These are phyloP conservation scores for Kodamaea anthophila DNA, from an alignment of 1,139 yeast genomes.

Conservation along the genomic window DNA sequence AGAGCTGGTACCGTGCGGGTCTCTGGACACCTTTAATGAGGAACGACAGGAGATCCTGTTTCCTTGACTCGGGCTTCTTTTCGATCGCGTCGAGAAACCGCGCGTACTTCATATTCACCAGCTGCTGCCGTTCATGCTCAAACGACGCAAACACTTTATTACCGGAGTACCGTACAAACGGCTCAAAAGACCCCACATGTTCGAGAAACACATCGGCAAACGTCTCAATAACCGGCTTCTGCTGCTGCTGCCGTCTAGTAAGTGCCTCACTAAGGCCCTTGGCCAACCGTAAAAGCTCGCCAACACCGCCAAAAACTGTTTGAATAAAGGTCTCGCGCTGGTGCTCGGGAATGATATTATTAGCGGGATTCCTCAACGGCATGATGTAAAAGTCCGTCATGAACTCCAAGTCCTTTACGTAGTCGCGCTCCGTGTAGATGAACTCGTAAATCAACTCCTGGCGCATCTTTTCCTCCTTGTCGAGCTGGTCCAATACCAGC, in stretches of 20 bases:
- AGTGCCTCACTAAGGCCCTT: conserved; percentile 83
- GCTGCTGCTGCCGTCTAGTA: conserved; percentile 80
- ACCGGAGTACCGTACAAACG: conserved; percentile 91
- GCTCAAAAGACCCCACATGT: conserved; percentile 80
- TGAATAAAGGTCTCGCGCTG: conserved; percentile 88
- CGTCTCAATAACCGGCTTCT: conserved; percentile 73
- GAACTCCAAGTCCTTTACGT: conserved; percentile 90
- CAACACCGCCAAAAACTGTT: conserved; percentile 86
- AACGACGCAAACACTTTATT: conserved; percentile 93
- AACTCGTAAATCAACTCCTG: conserved; percentile 95
- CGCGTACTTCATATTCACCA: conserved; percentile 83
- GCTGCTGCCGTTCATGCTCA: conserved; percentile 91
- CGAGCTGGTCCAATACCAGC: conserved; percentile 69
- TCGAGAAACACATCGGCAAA: conserved; percentile 86
- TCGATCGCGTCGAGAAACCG: conserved; percentile 90
- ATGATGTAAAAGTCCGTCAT: conserved; percentile 91
- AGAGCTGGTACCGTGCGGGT: conserved; percentile 88
- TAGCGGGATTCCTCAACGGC: conserved; percentile 68
- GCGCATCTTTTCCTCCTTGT: conserved; percentile 82
- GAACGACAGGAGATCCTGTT: conserved; percentile 88
- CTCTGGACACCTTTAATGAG: conserved; percentile 93
- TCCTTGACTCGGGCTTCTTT: conserved; percentile 80
- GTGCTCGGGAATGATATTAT: conserved; percentile 79
- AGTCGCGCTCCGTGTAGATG: conserved; percentile 89
- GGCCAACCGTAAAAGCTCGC: conserved; percentile 81